A percentile compares a stretch with the other conserved stretches of the same genome.
Evolutionary conservation across 805 yeast genomes (phyloP).

Genomic region (Candida nemodendra): DNA sequence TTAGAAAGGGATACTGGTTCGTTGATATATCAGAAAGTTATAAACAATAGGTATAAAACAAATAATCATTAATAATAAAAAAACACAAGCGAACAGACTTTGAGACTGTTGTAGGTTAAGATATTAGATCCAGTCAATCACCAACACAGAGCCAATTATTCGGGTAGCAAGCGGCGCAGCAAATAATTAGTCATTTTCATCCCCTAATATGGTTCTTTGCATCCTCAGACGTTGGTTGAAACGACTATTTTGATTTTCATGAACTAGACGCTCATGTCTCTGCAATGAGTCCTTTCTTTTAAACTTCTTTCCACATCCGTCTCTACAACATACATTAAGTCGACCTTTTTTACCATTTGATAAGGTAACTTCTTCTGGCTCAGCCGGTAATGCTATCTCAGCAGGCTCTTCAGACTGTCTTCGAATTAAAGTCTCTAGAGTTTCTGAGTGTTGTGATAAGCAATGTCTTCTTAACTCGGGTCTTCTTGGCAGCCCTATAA

Average conservation of each 20-base stretch:
- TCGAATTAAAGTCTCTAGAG: slow-evolving; percentile 12
- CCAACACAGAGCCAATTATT: not conserved
- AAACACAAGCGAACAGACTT: too few species aligned
- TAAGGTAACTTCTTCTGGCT: not conserved
- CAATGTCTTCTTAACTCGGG: slow-evolving; percentile 52
- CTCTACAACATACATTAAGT: slow-evolving; percentile 19
- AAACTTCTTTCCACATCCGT: slow-evolving; percentile 46
- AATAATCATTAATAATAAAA: too few species aligned
- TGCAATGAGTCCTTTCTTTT: slow-evolving; percentile 52
- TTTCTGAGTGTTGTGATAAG: slow-evolving; percentile 41
- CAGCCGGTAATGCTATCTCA: not conserved
- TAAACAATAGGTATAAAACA: too few species aligned
- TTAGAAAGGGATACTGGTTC: too few species aligned
- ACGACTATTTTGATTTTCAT: slow-evolving; percentile 41
- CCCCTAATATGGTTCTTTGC: slow-evolving; percentile 22
- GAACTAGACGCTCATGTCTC: slow-evolving; percentile 54
- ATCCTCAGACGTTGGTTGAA: slow-evolving; percentile 34
- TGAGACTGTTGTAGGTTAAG: too few species aligned
- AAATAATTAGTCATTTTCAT: slow-evolving; percentile 6
- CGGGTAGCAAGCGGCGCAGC: not conserved
- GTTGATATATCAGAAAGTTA: too few species aligned
- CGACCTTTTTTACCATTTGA: slow-evolving; percentile 6
- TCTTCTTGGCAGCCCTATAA: slow-evolving; percentile 47
- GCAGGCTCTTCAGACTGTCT: slow-evolving; percentile 7
- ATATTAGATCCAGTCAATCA: slow-evolving; percentile 7